phyloP scores from a whole-genome alignment of 2,329 filamentous ascomycete species.

The Huntiella omanensis region DNA sequence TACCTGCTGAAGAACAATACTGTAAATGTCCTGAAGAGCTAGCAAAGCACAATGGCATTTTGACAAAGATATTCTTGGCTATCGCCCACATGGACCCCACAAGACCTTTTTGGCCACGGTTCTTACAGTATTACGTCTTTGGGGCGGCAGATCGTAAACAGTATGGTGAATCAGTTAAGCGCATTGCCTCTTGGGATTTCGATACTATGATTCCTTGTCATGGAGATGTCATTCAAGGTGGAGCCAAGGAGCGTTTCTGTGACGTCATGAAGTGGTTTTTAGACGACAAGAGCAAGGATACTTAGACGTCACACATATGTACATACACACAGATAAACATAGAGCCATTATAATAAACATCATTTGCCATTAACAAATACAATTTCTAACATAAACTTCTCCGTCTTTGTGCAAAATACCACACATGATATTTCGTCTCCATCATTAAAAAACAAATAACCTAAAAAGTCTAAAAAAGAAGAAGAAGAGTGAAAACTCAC shows the following conservation, averaged over 20 bases:
- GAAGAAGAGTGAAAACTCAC: background rate
- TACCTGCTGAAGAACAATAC: conserved; percentile 78
- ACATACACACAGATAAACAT: background rate
- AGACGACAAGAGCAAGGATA: conserved; percentile 13
- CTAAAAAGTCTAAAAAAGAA: background rate
- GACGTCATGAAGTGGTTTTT: conserved; percentile 76
- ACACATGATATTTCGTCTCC: background rate
- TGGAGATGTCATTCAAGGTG: conserved; percentile 64
- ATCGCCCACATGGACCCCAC: conserved; percentile 34
- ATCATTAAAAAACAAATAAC: background rate
- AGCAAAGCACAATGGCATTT: conserved; percentile 13
- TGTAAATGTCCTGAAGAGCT: conserved; percentile 24
- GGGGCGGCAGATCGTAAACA: background rate
- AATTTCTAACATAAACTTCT: too few relatives aligned
- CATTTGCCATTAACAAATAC: too few relatives aligned
- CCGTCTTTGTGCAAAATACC: background rate
- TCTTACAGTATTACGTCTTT: conserved; percentile 57
- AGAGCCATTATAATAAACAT: too few relatives aligned
- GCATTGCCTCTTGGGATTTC: conserved; percentile 69
- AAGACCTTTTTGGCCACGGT: conserved; percentile 46
- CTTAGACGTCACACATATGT: too few relatives aligned
- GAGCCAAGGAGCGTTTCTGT: conserved; percentile 55
- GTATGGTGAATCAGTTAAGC: conserved; percentile 32
- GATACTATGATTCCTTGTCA: conserved; percentile 77
- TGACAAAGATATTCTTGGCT: conserved; percentile 26